Conservation (phyloP, 192 early-diverging fungal genomes). For the Pecoramyces ruminantium region DNA sequence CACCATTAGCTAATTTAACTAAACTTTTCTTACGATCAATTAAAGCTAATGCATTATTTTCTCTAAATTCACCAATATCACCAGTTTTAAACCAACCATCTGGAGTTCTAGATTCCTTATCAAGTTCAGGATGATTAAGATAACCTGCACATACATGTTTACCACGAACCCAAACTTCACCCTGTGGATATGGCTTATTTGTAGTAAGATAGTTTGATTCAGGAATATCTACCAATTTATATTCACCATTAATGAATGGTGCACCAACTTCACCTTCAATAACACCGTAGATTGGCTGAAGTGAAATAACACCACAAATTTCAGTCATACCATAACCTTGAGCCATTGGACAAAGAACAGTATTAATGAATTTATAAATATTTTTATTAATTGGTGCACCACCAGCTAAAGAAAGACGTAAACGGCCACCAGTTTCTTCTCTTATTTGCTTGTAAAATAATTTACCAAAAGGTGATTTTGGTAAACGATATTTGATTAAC, state of each 20-base stretch:
- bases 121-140: conserved; percentile 49
- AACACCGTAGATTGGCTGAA: conserved; percentile 2
- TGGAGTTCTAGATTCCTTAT: conserved; percentile 41
- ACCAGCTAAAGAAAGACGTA: conserved; percentile 65
- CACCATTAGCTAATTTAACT: conserved; percentile 78
- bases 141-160: conserved; percentile 62
- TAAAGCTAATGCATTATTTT: conserved; percentile 58
- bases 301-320: conserved; percentile 35
- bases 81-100: conserved; percentile 84
- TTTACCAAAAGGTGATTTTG: conserved; percentile 46
- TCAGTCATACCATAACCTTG: conserved; percentile 83
- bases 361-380: conserved; percentile 69
- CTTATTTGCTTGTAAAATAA: conserved; percentile 71
- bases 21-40: conserved; percentile 92
- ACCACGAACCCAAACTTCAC: conserved; percentile 75
- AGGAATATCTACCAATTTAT: conserved; percentile 59
- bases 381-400: conserved; percentile 78
- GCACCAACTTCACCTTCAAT: conserved; percentile 40
- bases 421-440: conserved; percentile 66
- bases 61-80: conserved; percentile 72
- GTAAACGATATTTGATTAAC: conserved; percentile 41
- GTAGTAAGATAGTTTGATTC: conserved; percentile 40
- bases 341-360: conserved; percentile 59
- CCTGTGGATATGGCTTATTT: conserved; percentile 27
- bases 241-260: conserved; percentile 56